A percentile compares a stretch with the other conserved stretches of the same genome.
Evolutionary conservation across 2,329 filamentous ascomycete species (phyloP).

Genomic region (Clonostachys sp.): DNA sequence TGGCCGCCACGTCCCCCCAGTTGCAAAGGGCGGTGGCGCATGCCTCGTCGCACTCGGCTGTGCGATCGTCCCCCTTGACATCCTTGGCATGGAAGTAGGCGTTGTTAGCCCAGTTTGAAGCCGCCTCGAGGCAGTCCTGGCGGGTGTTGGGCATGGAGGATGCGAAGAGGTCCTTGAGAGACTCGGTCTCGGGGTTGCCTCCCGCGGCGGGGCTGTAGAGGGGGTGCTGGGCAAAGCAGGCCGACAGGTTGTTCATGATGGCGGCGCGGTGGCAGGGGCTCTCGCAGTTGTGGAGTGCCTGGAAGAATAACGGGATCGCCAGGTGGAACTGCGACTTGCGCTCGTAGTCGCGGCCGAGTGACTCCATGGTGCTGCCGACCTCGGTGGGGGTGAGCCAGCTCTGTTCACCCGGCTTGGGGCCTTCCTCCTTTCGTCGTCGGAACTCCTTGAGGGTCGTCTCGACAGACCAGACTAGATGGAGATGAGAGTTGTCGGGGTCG

Average conservation of each 20-base stretch:
- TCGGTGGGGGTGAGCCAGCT: conserved; percentile 67
- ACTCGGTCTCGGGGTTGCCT: conserved; percentile 13
- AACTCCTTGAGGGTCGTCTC: conserved; percentile 75
- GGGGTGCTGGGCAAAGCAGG: conserved; percentile 66
- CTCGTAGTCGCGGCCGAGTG: conserved; percentile 74
- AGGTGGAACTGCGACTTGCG: conserved; percentile 71
- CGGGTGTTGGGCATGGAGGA: conserved; percentile 38
- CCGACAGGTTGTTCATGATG: conserved; percentile 82
- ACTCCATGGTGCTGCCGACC: conserved; percentile 70
- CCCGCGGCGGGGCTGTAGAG: conserved; percentile 19
- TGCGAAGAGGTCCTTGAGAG: conserved; percentile 16
- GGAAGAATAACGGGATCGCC: conserved; percentile 80
- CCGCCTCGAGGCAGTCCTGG: conserved; percentile 61
- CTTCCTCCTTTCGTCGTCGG: conserved; percentile 60
- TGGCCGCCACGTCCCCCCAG: conserved; percentile 76
- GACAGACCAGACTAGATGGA: conserved; percentile 73
- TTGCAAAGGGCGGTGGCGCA: conserved; percentile 85
- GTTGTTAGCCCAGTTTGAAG: conserved; percentile 74
- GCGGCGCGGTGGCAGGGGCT: conserved; percentile 72
- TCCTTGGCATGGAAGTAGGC: conserved; percentile 63
- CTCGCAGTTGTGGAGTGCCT: conserved; percentile 67
- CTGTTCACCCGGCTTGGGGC: conserved; percentile 65
- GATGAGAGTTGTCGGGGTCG: conserved; percentile 67
- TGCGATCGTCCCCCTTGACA: conserved; percentile 62
- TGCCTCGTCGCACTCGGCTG: conserved; percentile 75